phyloP scores from a whole-genome alignment of 768 basidiomycete genomes.

The Thelephora aurantiotincta region DNA sequence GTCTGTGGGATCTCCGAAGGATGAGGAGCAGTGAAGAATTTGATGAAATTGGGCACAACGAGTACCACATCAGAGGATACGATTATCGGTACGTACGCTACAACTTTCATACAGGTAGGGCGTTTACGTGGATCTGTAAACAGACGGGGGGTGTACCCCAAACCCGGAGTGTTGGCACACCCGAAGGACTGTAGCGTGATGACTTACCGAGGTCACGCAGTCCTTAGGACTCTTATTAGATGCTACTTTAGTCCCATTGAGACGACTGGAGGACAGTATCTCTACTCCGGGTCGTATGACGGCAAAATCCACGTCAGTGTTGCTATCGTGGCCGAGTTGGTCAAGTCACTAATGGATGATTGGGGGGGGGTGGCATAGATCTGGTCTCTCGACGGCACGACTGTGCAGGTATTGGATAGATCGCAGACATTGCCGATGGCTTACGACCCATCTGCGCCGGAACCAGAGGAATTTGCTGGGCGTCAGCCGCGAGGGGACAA shows the following conservation, averaged over 20 bases:
- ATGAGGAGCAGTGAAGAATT: slow-evolving; percentile 71
- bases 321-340: not conserved
- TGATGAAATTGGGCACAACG: slow-evolving; percentile 31
- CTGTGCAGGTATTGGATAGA: slow-evolving; percentile 78
- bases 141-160: slow-evolving; percentile 56
- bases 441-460: slow-evolving; percentile 56
- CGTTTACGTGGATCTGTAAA: not conserved
- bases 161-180: slow-evolving; percentile 47
- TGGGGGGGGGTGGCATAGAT: slow-evolving; percentile 36
- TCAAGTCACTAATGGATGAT: not conserved
- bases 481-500: too few relatives aligned
- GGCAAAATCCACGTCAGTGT: slow-evolving; percentile 65
- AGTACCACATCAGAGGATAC: slow-evolving; percentile 46
- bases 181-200: slow-evolving; percentile 89
- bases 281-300: slow-evolving; percentile 88
- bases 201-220: slow-evolving; percentile 87
- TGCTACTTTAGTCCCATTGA: slow-evolving; percentile 92
- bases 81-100: slow-evolving; percentile 63
- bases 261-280: slow-evolving; percentile 85
- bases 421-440: slow-evolving; percentile 55
- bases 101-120: not conserved
- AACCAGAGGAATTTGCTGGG: slow-evolving; percentile 18
- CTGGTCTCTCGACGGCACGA: slow-evolving; percentile 84
- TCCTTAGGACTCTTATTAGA: slow-evolving; percentile 83
- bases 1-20: slow-evolving; percentile 88